phyloP scores from a whole-genome alignment of 1,284 basidiomycete species.

The Apiotrichum akiyoshidainum region DNA sequence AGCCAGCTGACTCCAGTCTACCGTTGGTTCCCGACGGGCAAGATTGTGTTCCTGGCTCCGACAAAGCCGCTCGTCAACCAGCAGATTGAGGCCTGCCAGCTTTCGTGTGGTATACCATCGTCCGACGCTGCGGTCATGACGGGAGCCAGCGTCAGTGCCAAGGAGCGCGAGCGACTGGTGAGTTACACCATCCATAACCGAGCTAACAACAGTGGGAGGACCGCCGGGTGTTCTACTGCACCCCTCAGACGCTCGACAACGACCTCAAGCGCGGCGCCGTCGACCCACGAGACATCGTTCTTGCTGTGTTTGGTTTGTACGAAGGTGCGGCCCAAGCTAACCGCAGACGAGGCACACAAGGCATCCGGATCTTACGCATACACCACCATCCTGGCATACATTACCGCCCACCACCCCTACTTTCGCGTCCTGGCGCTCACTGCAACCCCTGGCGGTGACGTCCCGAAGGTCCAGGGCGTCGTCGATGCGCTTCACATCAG shows the following conservation, averaged over 20 bases:
- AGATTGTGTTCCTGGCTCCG: slow-evolving; percentile 92
- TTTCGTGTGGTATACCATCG: slow-evolving; percentile 89
- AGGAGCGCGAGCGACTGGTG: slow-evolving; percentile 61
- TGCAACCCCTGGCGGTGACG: slow-evolving; percentile 86
- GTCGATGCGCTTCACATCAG: slow-evolving; percentile 95
- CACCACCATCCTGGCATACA: slow-evolving; percentile 77
- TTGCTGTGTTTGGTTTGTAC: slow-evolving; percentile 66
- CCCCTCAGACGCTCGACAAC: slow-evolving; percentile 91
- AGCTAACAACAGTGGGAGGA: slow-evolving; percentile 49
- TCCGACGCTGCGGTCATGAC: slow-evolving; percentile 82
- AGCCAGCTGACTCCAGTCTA: slow-evolving; percentile 59
- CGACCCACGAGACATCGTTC: slow-evolving; percentile 69
- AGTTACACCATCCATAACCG: slow-evolving; percentile 34
- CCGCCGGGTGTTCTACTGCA: slow-evolving; percentile 95
- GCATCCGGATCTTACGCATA: slow-evolving; percentile 93
- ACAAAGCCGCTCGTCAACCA: slow-evolving; percentile 94
- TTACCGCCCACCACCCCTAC: slow-evolving; percentile 91
- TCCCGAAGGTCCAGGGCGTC: slow-evolving; percentile 84
- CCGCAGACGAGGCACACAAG: slow-evolving; percentile 87
- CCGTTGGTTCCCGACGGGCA: slow-evolving; percentile 89
- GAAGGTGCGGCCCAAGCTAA: not conserved
- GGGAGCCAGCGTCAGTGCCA: slow-evolving; percentile 57
- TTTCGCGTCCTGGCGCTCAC: slow-evolving; percentile 91
- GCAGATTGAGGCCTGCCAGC: slow-evolving; percentile 89
- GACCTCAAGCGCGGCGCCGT: slow-evolving; percentile 73